Evolutionary conservation across 2,329 filamentous ascomycete genomes (phyloP), one percentile per base, ranked within the genome.

Genomic region (Pseudocercospora eumusae): DNA sequence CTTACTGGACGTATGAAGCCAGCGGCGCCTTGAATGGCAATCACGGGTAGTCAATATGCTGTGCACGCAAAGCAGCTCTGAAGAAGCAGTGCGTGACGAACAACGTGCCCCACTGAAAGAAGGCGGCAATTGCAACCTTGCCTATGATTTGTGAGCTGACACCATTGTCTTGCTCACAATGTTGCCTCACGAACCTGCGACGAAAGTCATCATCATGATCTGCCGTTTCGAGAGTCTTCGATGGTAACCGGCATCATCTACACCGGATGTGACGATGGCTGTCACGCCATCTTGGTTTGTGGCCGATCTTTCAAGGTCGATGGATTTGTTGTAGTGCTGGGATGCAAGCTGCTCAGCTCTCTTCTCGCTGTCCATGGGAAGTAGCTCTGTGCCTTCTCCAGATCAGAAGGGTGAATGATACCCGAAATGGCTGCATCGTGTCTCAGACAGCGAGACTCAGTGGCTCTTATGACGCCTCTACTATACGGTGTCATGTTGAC

Each of bases 151-250:
- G 15, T 52, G 21, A 52, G 47, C 15, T 31, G 1, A 25, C 15
- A 9, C 2, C 23, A 13, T 20, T 4, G 10, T n/a, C 47, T 25
- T 25, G 10, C 25, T 25, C 25, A n/a, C 47, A 3, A n/a, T 13
- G 33, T 6, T 1, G 4, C 3, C 20, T 25, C 15, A 52, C 47
- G 8, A 31, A 52, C 47, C 75, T 20, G 71, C 74, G 0, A 75
- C 75, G 62, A 76, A 74, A 10, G 74, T 75, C 71, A 76, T 74
- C 74, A 76, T 76, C 71, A 77, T 77, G 53, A 77, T 73, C 47
- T 75, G 71, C 25, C 75, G 68, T 53, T 73, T 69, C 1, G 68
- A 68, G 13, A 76, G 69, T 23, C 66, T 68, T 21, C 75, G 70
- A 36, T 73, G 72, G 40, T 69, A 75, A 2, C 74, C 74, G 15